Evolutionary conservation across 257 asterid genomes (phyloP).

Genomic region (Oldenlandia corymbosa): DNA sequence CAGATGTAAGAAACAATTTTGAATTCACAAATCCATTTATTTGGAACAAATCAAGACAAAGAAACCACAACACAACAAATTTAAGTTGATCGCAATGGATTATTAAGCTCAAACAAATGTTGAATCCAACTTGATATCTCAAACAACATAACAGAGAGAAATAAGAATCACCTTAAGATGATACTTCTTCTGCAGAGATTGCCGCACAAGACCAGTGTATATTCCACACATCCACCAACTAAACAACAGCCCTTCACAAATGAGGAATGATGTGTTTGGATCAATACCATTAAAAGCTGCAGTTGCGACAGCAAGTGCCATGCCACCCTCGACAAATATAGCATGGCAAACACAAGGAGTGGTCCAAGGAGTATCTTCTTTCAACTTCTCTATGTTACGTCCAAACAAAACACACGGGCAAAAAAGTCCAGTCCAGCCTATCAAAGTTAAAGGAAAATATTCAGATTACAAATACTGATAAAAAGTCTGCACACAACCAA

Average conservation of each 20-base stretch:
- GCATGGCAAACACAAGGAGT: slow-evolving; percentile 94
- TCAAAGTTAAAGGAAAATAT: slow-evolving; percentile 12
- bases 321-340: slow-evolving; percentile 81
- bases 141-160: slow-evolving; percentile 3
- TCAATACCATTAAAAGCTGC: slow-evolving; percentile 82
- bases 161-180: slow-evolving; percentile 75
- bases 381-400: slow-evolving; percentile 68
- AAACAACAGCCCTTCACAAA: slow-evolving; percentile 80
- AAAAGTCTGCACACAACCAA: neutral
- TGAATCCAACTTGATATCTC: too few relatives aligned
- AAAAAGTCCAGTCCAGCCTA: slow-evolving; percentile 81
- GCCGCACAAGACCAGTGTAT: slow-evolving; percentile 81
- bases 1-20: too few relatives aligned
- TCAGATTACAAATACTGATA: neutral
- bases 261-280: slow-evolving; percentile 78
- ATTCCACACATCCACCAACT: slow-evolving; percentile 99
- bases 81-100: neutral
- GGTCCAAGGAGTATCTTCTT: slow-evolving; percentile 90
- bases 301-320: slow-evolving; percentile 64
- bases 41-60: neutral
- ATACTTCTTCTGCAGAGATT: slow-evolving; percentile 88
- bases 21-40: neutral
- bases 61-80: neutral
- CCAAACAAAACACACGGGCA: slow-evolving; percentile 96
- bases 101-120: neutral